These are phyloP conservation scores for Hsuehochloa calcarea DNA, from an alignment of 176 grass and related monocot genomes.

Conservation along the genomic window DNA sequence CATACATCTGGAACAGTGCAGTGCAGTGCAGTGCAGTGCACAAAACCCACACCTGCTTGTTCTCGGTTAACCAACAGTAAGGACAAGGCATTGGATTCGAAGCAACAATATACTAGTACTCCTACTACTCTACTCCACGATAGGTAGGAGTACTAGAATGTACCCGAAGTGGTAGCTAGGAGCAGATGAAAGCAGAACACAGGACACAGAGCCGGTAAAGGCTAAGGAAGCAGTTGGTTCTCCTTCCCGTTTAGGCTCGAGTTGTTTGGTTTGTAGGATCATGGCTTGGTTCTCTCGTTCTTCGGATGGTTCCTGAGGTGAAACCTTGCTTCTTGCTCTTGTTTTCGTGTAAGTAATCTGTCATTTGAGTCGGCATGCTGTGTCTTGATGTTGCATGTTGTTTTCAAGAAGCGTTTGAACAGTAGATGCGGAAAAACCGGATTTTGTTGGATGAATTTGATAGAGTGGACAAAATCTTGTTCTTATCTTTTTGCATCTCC, in stretches of 20 bases:
- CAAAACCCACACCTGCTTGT: slow-evolving; percentile 29
- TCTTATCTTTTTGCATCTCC: neutral
- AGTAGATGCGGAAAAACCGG: neutral
- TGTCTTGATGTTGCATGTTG: neutral
- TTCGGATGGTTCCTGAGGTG: neutral
- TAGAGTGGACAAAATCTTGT: neutral
- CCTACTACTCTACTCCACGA: neutral
- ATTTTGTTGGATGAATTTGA: neutral
- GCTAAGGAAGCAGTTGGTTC: neutral
- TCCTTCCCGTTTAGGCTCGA: neutral
- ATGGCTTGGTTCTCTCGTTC: neutral
- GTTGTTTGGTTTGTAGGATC: neutral
- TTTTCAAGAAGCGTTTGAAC: neutral
- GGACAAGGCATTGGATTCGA: slow-evolving; percentile 50
- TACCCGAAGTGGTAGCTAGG: slow-evolving; percentile 18
- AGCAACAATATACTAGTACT: slow-evolving; percentile 11
- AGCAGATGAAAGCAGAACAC: neutral
- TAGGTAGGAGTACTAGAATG: slow-evolving; percentile 14
- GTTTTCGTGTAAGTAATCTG: neutral
- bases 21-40: neutral
- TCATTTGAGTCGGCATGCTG: neutral
- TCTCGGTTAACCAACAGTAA: slow-evolving; percentile 18
- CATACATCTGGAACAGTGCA: neutral
- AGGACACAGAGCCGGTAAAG: neutral
- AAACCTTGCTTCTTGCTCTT: neutral